These are phyloP conservation scores for Chalciporus sphaerocephalus DNA, from an alignment of 768 basidiomycete genomes.

Conservation along the genomic window DNA sequence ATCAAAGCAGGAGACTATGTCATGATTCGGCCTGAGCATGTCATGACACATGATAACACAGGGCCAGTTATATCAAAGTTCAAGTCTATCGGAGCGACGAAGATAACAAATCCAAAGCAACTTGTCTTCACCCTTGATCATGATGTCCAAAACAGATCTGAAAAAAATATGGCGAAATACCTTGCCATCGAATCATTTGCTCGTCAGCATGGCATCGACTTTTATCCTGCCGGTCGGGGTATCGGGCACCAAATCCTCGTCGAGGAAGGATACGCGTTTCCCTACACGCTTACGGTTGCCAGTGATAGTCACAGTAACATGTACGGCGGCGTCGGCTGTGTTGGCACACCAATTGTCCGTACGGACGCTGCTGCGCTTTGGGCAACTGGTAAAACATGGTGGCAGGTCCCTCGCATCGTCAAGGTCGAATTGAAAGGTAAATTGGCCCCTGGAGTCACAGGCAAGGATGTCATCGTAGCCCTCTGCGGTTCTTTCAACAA, in stretches of 20 bases:
- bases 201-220: conserved; percentile 78
- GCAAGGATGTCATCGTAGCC: conserved; percentile 97
- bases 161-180: conserved; percentile 91
- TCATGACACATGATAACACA: conserved; percentile 98
- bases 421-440: conserved; percentile 85
- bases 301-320: conserved; percentile 98
- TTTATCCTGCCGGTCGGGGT: conserved; percentile 95
- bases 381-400: conserved; percentile 99
- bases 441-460: conserved; percentile 86
- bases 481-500: conserved; percentile 93
- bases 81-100: conserved; percentile 88
- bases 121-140: conserved; percentile 97
- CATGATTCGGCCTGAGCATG: conserved; percentile 97
- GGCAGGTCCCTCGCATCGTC: conserved; percentile 97
- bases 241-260: conserved; percentile 98
- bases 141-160: conserved; percentile 92
- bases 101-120: conserved; percentile 74
- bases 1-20: conserved; percentile 98
- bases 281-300: conserved; percentile 90
- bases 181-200: conserved; percentile 89
- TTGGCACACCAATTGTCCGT: conserved; percentile 95
- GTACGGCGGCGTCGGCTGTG: conserved; percentile 97
- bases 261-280: conserved; percentile 98
- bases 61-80: conserved; percentile 99
- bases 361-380: conserved; percentile 94